Conservation (phyloP, 768 basidiomycete species). For the Podaxis sp. region DNA sequence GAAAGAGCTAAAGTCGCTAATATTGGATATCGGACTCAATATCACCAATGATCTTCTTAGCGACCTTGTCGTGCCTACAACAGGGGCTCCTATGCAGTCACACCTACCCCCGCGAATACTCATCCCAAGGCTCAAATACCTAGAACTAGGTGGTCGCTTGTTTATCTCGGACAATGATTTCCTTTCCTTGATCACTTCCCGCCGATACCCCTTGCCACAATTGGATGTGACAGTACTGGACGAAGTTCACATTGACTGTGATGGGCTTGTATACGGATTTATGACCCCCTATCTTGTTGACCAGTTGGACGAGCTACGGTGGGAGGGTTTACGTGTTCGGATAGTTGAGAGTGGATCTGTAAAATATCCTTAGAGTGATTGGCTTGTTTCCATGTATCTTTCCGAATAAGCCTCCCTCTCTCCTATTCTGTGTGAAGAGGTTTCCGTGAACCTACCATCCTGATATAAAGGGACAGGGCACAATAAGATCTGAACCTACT, state of each 20-base stretch:
- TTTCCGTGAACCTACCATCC: too few relatives aligned
- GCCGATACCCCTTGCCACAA: neutral
- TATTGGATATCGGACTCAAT: conserved; percentile 11
- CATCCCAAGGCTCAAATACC: conserved; percentile 1
- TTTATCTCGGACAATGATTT: conserved; percentile 13
- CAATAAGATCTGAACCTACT: neutral
- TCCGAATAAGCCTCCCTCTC: neutral
- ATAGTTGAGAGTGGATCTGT: neutral
- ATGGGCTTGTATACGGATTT: conserved; percentile 14
- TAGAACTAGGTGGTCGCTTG: conserved; percentile 11
- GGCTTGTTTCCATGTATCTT: neutral
- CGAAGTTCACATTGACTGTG: conserved; percentile 7
- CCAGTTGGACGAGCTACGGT: conserved; percentile 11
- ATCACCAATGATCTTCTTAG: conserved; percentile 4
- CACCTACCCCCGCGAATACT: neutral
- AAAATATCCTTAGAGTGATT: conserved; percentile 5
- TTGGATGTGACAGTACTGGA: neutral
- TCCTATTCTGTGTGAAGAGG: neutral
- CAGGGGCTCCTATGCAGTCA: neutral
- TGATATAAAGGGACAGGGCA: neutral
- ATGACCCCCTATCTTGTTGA: conserved; percentile 12
- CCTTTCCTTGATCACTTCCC: conserved; percentile 7
- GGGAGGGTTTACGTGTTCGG: conserved; percentile 6
- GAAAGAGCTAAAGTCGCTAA: neutral
- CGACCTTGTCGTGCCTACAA: neutral